A percentile compares a stretch with the other conserved stretches of the same genome.
phyloP scores from a whole-genome alignment of 805 yeast species.

The Zygoascus tannicola region DNA sequence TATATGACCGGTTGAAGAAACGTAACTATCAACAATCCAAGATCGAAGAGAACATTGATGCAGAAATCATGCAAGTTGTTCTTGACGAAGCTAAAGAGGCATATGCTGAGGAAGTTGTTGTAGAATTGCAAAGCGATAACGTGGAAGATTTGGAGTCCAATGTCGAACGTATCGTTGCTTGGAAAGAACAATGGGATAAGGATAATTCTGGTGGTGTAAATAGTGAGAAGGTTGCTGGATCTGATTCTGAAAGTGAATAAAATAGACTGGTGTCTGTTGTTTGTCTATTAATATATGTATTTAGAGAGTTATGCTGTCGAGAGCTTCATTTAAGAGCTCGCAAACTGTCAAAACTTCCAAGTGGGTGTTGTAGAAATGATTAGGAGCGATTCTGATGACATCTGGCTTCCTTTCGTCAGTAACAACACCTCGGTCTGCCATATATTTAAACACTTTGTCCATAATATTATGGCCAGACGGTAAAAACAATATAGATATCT shows the following conservation, averaged over 20 bases:
- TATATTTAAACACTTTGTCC: slow-evolving; percentile 45
- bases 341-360: slow-evolving; percentile 47
- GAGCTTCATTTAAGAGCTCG: slow-evolving; percentile 33
- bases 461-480: slow-evolving; percentile 45
- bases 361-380: slow-evolving; percentile 73
- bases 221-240: neutral
- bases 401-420: slow-evolving; percentile 87
- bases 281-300: neutral
- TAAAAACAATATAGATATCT: slow-evolving; percentile 63
- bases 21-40: slow-evolving; percentile 76
- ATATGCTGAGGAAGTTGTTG: slow-evolving; percentile 71
- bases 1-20: slow-evolving; percentile 65
- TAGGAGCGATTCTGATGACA: slow-evolving; percentile 85
- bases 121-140: slow-evolving; percentile 63
- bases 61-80: slow-evolving; percentile 93
- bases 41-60: slow-evolving; percentile 85
- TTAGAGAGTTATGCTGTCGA: neutral
- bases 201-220: slow-evolving; percentile 31
- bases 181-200: slow-evolving; percentile 68
- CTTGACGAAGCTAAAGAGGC: slow-evolving; percentile 78
- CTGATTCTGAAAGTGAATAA: neutral
- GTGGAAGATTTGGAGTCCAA: slow-evolving; percentile 77
- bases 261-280: neutral
- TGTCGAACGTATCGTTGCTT: slow-evolving; percentile 59
- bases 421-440: slow-evolving; percentile 52